Conservation (phyloP, 2,329 filamentous ascomycete species). For the Zopfia rhizophila region DNA sequence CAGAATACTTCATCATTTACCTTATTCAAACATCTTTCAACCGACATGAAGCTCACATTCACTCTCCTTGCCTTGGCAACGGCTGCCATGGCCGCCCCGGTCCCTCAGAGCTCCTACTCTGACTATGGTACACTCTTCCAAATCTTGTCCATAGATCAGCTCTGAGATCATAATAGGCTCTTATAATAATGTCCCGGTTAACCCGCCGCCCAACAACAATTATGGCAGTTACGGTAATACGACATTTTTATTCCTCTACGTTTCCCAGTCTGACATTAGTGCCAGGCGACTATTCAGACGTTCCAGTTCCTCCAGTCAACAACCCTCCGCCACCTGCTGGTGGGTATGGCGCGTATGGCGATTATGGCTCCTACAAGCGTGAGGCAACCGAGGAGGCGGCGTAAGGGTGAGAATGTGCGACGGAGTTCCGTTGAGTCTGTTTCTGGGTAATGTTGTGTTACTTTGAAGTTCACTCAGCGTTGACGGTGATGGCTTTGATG, state of each 20-base stretch:
- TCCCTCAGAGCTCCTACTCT: conserved; percentile 25
- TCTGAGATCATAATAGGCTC: too few species aligned
- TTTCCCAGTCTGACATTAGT: conserved; percentile 1
- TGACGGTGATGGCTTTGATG: too few species aligned
- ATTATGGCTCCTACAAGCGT: conserved; percentile 28
- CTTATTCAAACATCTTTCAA: too few species aligned
- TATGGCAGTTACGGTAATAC: conserved; percentile 25
- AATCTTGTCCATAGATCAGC: too few species aligned
- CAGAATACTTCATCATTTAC: too few species aligned
- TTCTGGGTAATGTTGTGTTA: too few species aligned
- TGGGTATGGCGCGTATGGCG: conserved; percentile 26
- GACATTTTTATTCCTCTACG: background rate
- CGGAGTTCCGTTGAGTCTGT: too few species aligned
- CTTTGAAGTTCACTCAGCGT: too few species aligned
- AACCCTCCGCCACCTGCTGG: conserved; percentile 17
- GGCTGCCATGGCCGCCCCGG: conserved; percentile 30
- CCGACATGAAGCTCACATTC: conserved; percentile 32
- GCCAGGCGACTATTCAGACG: conserved; percentile 16
- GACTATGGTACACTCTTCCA: conserved; percentile 7
- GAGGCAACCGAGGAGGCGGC: conserved; percentile 26
- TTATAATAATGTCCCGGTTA: conserved; percentile 1
- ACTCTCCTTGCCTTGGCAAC: conserved; percentile 33
- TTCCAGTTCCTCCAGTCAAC: conserved; percentile 2
- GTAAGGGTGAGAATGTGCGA: too few species aligned
- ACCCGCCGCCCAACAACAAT: background rate